Evolutionary conservation across 2,329 filamentous ascomycete species (phyloP).

Genomic region (Fusarium sp.): DNA sequence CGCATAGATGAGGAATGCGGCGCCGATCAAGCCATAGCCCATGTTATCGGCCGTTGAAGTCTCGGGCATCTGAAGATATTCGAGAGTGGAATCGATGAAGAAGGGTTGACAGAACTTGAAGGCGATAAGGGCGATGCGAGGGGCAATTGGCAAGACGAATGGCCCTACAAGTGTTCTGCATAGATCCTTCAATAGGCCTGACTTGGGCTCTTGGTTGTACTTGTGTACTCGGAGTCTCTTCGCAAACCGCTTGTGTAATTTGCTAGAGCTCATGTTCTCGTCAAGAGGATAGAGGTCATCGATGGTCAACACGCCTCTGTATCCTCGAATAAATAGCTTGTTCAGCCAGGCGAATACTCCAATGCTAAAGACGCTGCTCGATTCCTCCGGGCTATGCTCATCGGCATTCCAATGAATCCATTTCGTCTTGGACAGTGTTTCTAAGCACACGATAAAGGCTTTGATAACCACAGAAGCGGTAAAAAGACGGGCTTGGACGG

Average conservation of each 20-base stretch:
- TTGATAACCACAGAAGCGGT: constrained; percentile 56
- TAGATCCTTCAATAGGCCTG: constrained; percentile 52
- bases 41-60: constrained; percentile 37
- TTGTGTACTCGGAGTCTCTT: constrained; percentile 45
- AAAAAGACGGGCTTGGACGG: constrained; percentile 52
- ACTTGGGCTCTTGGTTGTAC: constrained; percentile 40
- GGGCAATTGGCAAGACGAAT: constrained; percentile 54
- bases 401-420: constrained; percentile 57
- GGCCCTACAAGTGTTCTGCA: constrained; percentile 52
- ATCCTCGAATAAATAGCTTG: constrained; percentile 55
- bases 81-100: constrained; percentile 57
- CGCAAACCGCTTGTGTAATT: constrained; percentile 38
- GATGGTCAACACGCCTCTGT: constrained; percentile 51
- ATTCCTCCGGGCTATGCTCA: constrained; percentile 58
- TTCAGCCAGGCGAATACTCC: constrained; percentile 56
- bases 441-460: constrained; percentile 53
- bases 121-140: constrained; percentile 56
- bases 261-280: constrained; percentile 43
- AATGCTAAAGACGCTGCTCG: constrained; percentile 53
- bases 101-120: constrained; percentile 62
- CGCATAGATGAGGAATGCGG: constrained; percentile 57
- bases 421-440: constrained; percentile 57
- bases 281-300: constrained; percentile 57
- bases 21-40: constrained; percentile 61
- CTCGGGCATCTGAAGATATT: constrained; percentile 51